Evolutionary conservation across 805 yeast species (phyloP).

Genomic region (Naumovozyma dairenensis): DNA sequence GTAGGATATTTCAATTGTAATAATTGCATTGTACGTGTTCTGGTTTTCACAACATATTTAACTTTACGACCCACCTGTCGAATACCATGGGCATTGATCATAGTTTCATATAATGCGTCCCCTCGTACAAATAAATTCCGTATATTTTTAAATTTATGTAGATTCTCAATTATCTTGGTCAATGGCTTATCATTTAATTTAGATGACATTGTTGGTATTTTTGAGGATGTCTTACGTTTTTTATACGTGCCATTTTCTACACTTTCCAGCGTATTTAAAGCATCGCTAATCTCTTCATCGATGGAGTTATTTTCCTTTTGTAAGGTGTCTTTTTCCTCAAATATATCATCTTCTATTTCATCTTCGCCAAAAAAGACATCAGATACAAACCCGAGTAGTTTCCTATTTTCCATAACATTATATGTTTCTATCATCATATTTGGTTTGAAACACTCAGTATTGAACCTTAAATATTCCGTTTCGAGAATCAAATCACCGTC

Average conservation of each 20-base stretch:
- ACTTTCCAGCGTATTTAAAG: too few relatives aligned
- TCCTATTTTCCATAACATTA: slow-evolving; percentile 6
- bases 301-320: neutral
- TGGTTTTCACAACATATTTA: slow-evolving; percentile 15
- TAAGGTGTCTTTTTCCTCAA: neutral
- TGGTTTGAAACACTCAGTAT: slow-evolving; percentile 10
- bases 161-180: slow-evolving; percentile 1
- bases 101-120: slow-evolving; percentile 13
- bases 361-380: slow-evolving; percentile 9
- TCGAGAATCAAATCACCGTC: slow-evolving; percentile 4
- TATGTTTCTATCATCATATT: slow-evolving; percentile 5
- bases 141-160: slow-evolving; percentile 19
- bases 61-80: slow-evolving; percentile 24
- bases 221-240: neutral
- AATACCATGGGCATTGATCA: slow-evolving; percentile 24
- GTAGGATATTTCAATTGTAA: slow-evolving; percentile 9
- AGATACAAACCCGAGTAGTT: slow-evolving; percentile 5
- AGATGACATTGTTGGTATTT: neutral
- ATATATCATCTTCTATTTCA: neutral
- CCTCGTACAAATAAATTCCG: slow-evolving; percentile 13
- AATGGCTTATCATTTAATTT: slow-evolving; percentile 1
- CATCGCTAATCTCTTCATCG: neutral
- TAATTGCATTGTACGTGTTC: slow-evolving; percentile 12
- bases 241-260: too few relatives aligned
- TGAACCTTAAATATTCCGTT: slow-evolving; percentile 9